Conservation (phyloP, 139 green algal genomes). For the Medakamo hakoo region DNA sequence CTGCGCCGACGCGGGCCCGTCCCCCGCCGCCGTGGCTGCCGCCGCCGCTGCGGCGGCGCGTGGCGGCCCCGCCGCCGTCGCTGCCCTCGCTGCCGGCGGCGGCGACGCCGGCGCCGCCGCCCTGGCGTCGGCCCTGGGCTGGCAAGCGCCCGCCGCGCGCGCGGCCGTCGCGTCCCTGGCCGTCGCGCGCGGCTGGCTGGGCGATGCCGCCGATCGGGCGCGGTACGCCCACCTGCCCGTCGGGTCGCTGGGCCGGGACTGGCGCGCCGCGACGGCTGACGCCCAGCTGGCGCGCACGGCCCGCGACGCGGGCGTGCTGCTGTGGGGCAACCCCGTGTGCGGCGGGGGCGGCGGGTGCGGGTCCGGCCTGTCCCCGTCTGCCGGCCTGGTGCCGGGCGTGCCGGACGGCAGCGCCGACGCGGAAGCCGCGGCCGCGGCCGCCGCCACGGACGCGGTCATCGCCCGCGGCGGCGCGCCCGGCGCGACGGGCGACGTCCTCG, state of each 20-base stretch:
- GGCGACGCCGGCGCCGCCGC: neutral
- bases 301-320: slow-evolving; percentile 47
- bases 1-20: slow-evolving; percentile 4
- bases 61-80: no score
- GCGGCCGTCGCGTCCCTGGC: slow-evolving; percentile 31
- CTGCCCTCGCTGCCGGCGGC: slow-evolving; percentile 3
- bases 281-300: slow-evolving; percentile 56
- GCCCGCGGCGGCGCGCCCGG: no score
- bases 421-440: no score
- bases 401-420: no score
- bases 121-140: slow-evolving; percentile 55
- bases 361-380: no score
- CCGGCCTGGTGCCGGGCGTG: no score
- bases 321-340: slow-evolving; percentile 53
- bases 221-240: slow-evolving; percentile 75
- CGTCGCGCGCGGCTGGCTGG: slow-evolving; percentile 36
- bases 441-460: no score
- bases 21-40: neutral
- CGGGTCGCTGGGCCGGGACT: slow-evolving; percentile 55
- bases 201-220: slow-evolving; percentile 26
- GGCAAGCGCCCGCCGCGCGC: slow-evolving; percentile 54
- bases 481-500: slow-evolving; percentile 45
- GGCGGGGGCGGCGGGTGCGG: slow-evolving; percentile 11
- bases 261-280: slow-evolving; percentile 49
- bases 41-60: slow-evolving; percentile 29